Percentiles rank a stretch among this genome's conserved stretches.
phyloP scores from a whole-genome alignment of 1,139 yeast genomes.

The Geotrichum klebahnii region DNA sequence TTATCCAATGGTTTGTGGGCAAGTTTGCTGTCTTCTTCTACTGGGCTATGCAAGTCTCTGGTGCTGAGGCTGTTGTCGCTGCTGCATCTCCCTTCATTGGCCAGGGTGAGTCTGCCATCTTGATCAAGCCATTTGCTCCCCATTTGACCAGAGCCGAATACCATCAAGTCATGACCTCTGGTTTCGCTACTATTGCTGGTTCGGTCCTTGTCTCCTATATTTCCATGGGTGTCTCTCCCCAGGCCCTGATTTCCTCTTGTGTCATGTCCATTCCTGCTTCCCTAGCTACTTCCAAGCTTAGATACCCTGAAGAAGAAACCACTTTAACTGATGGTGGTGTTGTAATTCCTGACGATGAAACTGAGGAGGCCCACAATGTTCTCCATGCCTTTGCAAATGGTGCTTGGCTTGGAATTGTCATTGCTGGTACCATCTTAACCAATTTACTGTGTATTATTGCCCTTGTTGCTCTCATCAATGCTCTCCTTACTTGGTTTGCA shows the following conservation, averaged over 20 bases:
- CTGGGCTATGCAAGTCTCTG: conserved; percentile 59
- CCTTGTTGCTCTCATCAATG: conserved; percentile 56
- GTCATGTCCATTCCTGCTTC: conserved; percentile 71
- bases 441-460: conserved; percentile 64
- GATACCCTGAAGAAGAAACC: conserved; percentile 59
- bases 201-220: conserved; percentile 63
- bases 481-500: conserved; percentile 61
- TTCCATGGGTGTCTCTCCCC: conserved; percentile 61
- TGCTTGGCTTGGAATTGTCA: conserved; percentile 56
- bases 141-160: conserved; percentile 60
- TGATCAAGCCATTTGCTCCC: conserved; percentile 59
- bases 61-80: conserved; percentile 66
- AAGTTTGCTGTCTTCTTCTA: conserved; percentile 59
- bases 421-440: conserved; percentile 59
- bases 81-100: conserved; percentile 70
- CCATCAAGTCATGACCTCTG: conserved; percentile 63
- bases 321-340: conserved; percentile 52
- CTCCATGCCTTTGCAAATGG: conserved; percentile 63
- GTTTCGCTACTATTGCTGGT: conserved; percentile 66
- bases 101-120: conserved; percentile 63
- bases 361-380: conserved; percentile 52
- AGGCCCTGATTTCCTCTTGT: conserved; percentile 62
- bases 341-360: conserved; percentile 45
- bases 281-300: conserved; percentile 57
- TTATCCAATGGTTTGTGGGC: conserved; percentile 58